phyloP scores from a whole-genome alignment of 2,329 filamentous ascomycete genomes.

The Cladosporium sp. region DNA sequence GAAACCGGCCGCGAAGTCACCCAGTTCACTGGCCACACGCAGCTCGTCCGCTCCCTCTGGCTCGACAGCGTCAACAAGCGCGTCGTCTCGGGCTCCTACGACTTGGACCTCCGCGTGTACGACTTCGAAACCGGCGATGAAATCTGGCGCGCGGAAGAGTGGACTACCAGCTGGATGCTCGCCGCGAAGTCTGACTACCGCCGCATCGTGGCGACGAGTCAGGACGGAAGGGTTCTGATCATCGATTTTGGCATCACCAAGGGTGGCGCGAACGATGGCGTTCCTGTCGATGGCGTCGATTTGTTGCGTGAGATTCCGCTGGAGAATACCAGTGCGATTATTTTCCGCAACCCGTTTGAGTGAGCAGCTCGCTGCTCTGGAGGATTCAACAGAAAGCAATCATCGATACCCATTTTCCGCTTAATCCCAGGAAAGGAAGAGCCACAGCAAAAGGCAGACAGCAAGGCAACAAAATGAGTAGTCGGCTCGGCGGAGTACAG shows the following conservation, averaged over 20 bases:
- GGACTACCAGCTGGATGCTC: conserved; percentile 95
- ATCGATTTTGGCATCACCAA: conserved; percentile 71
- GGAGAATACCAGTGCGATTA: conserved; percentile 23
- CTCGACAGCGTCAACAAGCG: conserved; percentile 82
- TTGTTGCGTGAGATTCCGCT: conserved; percentile 34
- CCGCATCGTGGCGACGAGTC: conserved; percentile 88
- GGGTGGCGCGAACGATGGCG: conserved; percentile 36
- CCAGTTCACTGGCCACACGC: conserved; percentile 75
- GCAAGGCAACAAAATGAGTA: neutral
- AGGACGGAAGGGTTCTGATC: conserved; percentile 86
- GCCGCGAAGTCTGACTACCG: conserved; percentile 94
- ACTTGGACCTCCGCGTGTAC: conserved; percentile 92
- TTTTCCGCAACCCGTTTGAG: conserved; percentile 20
- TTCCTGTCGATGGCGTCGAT: conserved; percentile 46
- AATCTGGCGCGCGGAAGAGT: conserved; percentile 81
- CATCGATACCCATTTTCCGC: too few relatives aligned
- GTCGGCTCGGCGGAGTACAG: neutral
- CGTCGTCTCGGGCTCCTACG: conserved; percentile 88
- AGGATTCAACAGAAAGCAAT: too few relatives aligned
- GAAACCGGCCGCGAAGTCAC: conserved; percentile 79
- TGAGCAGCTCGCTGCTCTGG: neutral
- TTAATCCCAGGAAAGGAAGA: too few relatives aligned
- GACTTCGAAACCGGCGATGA: conserved; percentile 73
- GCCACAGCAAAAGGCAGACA: neutral
- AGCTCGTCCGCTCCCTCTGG: conserved; percentile 83